Conservation (phyloP, 2,329 filamentous ascomycete species). For the Aureobasidium sp. region DNA sequence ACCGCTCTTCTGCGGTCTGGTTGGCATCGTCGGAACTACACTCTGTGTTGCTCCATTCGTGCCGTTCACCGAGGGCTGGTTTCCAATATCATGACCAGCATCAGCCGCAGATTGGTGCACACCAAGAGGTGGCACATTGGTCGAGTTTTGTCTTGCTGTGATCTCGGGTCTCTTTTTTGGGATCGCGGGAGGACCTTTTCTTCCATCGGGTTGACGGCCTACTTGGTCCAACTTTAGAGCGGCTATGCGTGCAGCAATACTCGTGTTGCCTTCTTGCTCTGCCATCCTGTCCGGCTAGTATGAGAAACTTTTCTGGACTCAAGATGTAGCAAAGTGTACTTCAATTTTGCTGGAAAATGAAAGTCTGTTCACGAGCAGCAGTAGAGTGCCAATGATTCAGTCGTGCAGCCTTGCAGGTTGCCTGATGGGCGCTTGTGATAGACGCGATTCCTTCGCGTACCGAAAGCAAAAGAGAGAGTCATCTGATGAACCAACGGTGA, state of each 20-base stretch:
- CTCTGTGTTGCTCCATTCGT: conserved; percentile 38
- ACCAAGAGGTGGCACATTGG: conserved; percentile 19
- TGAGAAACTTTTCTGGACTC: background rate
- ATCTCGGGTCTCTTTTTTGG: conserved; percentile 18
- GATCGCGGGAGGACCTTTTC: conserved; percentile 25
- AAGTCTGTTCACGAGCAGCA: background rate
- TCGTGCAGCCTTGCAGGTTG: conserved; percentile 4
- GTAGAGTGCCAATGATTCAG: background rate
- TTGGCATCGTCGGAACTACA: conserved; percentile 43
- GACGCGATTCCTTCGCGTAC: conserved; percentile 3
- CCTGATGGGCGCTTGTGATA: conserved; percentile 14
- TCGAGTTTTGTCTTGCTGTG: conserved; percentile 16
- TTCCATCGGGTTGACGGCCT: conserved; percentile 30
- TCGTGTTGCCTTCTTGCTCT: conserved; percentile 20
- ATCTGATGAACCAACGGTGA: background rate
- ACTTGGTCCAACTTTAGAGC: conserved; percentile 43
- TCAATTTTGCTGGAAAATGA: background rate
- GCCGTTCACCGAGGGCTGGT: conserved; percentile 33
- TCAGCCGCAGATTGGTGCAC: conserved; percentile 6
- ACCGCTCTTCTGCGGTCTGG: conserved; percentile 26
- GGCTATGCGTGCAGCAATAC: conserved; percentile 43
- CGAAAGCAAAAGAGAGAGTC: background rate
- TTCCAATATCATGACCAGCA: conserved; percentile 28
- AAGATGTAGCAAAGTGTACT: background rate
- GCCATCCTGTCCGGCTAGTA: conserved; percentile 9